phyloP scores from a whole-genome alignment of 768 basidiomycete genomes.

The Hemileccinum impolitum region DNA sequence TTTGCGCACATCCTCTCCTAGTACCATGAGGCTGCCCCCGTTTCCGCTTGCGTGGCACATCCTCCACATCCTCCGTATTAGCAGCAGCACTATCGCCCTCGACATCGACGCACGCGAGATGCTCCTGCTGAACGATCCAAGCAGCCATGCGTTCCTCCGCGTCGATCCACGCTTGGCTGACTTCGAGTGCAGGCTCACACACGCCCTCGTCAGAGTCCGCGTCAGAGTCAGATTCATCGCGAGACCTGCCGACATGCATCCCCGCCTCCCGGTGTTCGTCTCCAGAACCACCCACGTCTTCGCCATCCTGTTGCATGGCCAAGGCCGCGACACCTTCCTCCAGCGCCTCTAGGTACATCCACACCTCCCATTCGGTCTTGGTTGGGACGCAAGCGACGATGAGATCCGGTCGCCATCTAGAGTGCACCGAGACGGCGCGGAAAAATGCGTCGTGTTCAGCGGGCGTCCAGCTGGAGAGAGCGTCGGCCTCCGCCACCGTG shows the following conservation, averaged over 20 bases:
- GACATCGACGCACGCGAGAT: neutral
- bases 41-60: slow-evolving; percentile 8
- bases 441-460: slow-evolving; percentile 73
- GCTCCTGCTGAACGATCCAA: slow-evolving; percentile 17
- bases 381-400: slow-evolving; percentile 65
- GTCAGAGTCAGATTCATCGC: slow-evolving; percentile 24
- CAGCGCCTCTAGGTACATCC: slow-evolving; percentile 58
- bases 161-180: slow-evolving; percentile 35
- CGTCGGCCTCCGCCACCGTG: neutral
- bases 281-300: neutral
- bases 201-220: neutral
- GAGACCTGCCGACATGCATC: neutral
- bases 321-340: slow-evolving; percentile 23
- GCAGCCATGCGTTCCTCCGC: slow-evolving; percentile 33
- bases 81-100: neutral
- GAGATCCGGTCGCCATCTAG: slow-evolving; percentile 72
- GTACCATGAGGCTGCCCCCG: slow-evolving; percentile 6
- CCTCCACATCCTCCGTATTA: neutral
- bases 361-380: slow-evolving; percentile 66
- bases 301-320: slow-evolving; percentile 13
- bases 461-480: slow-evolving; percentile 49
- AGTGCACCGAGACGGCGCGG: slow-evolving; percentile 61
- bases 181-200: slow-evolving; percentile 33
- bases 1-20: slow-evolving; percentile 3
- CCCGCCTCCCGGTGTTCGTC: slow-evolving; percentile 1